A percentile compares a stretch with the other conserved stretches of the same genome.
phyloP scores from a whole-genome alignment of 257 asterid species.

The Rauvolfia tetraphylla region DNA sequence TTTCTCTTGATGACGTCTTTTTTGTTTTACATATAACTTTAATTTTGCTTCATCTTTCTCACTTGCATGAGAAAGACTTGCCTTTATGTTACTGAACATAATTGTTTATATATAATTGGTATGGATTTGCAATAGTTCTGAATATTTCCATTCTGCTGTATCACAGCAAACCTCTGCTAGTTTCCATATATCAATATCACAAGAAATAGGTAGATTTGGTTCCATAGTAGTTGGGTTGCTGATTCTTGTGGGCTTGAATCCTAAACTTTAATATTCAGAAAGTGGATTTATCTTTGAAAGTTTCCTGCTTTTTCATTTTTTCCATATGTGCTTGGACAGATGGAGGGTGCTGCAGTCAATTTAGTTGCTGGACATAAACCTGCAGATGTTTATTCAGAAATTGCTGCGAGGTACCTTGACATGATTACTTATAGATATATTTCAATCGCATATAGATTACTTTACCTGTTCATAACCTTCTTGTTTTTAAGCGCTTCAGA shows the following conservation, averaged over 20 bases:
- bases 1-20: constrained; percentile 2
- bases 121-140: too few species aligned
- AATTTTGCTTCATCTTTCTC: neutral
- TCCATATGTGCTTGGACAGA: constrained; percentile 39
- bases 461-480: neutral
- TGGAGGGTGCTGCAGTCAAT: constrained; percentile 96
- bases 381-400: constrained; percentile 93
- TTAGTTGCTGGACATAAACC: constrained; percentile 87
- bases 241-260: neutral
- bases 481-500: neutral
- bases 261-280: neutral
- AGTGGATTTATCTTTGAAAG: neutral
- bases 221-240: neutral
- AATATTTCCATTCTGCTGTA: neutral
- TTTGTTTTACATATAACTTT: neutral
- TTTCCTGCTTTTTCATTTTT: neutral
- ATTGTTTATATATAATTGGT: neutral
- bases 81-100: neutral
- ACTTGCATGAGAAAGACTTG: neutral
- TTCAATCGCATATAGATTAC: neutral
- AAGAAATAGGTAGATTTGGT: neutral
- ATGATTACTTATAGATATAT: constrained; percentile 2
- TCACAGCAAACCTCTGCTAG: neutral
- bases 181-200: neutral
- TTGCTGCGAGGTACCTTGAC: constrained; percentile 70